These are phyloP conservation scores for Actinomortierella wolfii DNA, from an alignment of 371 early-diverging fungal genomes.

Conservation along the genomic window DNA sequence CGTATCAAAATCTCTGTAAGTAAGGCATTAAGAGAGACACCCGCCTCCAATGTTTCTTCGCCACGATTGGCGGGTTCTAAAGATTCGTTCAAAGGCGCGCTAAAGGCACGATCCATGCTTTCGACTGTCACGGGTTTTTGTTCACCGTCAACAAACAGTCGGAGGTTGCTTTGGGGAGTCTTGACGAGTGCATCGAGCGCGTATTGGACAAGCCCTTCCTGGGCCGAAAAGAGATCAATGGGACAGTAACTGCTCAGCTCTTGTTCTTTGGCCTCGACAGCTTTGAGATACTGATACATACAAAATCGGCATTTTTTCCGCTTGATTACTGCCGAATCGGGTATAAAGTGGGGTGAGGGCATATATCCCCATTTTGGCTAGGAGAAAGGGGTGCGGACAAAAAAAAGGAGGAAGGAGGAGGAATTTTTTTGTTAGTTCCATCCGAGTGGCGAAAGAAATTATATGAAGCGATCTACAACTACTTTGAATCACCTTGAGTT, in stretches of 20 bases:
- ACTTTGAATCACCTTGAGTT: slow-evolving; percentile 26
- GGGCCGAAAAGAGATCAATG: slow-evolving; percentile 31
- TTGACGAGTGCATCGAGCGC: slow-evolving; percentile 18
- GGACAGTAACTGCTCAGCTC: slow-evolving; percentile 35
- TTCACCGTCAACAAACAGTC: slow-evolving; percentile 30
- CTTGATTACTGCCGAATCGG: slow-evolving; percentile 19
- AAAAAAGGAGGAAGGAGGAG: neutral
- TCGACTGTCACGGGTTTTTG: slow-evolving; percentile 12
- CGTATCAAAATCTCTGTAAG: slow-evolving; percentile 18
- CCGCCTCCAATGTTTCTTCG: too few species aligned
- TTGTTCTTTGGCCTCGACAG: slow-evolving; percentile 6
- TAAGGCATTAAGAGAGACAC: slow-evolving; percentile 7
- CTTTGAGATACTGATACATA: slow-evolving; percentile 38
- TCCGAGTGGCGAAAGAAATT: neutral
- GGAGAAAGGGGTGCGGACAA: neutral
- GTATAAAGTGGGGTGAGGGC: slow-evolving; percentile 21
- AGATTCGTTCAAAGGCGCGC: neutral
- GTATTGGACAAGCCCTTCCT: slow-evolving; percentile 14
- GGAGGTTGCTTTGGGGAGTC: slow-evolving; percentile 40
- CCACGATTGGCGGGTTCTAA: neutral
- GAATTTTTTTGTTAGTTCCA: neutral
- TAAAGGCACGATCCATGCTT: slow-evolving; percentile 2
- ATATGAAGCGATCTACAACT: neutral
- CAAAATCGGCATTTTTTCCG: slow-evolving; percentile 39
- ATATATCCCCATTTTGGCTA: slow-evolving; percentile 47